Evolutionary conservation across 1,139 yeast genomes (phyloP).

Genomic region (Kodamaea alishanica): DNA sequence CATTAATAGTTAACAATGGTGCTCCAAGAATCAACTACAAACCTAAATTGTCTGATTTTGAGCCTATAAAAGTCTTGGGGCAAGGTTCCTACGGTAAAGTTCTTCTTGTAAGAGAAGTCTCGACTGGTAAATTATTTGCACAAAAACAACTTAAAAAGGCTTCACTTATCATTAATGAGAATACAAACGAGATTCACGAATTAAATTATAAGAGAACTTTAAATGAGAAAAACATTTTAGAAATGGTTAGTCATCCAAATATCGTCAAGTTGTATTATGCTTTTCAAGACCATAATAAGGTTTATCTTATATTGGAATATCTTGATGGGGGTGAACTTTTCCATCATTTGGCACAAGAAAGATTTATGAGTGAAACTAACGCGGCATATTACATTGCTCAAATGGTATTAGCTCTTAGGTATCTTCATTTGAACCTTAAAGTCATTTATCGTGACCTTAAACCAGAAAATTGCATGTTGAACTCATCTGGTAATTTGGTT

Average conservation of each 20-base stretch:
- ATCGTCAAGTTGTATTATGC: constrained; percentile 88
- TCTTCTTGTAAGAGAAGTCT: constrained; percentile 33
- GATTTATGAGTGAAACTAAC: constrained; percentile 59
- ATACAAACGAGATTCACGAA: constrained; percentile 32
- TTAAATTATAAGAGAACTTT: constrained; percentile 38
- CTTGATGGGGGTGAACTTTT: constrained; percentile 93
- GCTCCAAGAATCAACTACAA: constrained; percentile 9
- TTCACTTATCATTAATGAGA: constrained; percentile 36
- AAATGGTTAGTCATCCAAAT: constrained; percentile 66
- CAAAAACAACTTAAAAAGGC: constrained; percentile 42
- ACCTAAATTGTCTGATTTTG: constrained; percentile 28
- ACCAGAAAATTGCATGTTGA: constrained; percentile 89
- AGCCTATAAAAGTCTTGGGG: constrained; percentile 38
- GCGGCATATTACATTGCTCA: constrained; percentile 86
- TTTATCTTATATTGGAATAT: constrained; percentile 78
- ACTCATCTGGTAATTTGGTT: constrained; percentile 73
- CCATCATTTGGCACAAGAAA: constrained; percentile 60
- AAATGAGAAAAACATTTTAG: constrained; percentile 42
- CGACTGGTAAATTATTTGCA: constrained; percentile 35
- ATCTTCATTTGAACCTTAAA: constrained; percentile 68
- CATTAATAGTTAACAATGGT: constrained; percentile 9
- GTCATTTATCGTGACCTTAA: constrained; percentile 89
- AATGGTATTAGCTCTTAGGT: constrained; percentile 75
- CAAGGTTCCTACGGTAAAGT: constrained; percentile 45
- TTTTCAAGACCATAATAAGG: constrained; percentile 77